Percentiles rank a stretch among this genome's conserved stretches.
Conservation (phyloP, 345 rosid species). For the Carallia pectinifolia region DNA sequence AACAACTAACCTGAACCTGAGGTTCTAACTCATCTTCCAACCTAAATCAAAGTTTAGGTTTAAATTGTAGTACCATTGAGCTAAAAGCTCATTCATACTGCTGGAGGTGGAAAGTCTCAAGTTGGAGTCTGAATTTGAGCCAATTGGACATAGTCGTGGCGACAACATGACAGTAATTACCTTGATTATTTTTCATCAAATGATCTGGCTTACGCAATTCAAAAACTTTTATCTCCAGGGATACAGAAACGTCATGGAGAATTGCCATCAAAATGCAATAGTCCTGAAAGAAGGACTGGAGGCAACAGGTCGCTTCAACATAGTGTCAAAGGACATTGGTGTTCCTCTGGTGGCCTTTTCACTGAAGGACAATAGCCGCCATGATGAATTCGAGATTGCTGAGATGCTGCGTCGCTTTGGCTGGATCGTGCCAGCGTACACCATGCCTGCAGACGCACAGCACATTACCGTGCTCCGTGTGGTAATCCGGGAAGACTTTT, state of each 20-base stretch:
- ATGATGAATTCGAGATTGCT: slow-evolving; percentile 73
- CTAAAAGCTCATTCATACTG: too few relatives aligned
- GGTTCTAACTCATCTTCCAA: too few relatives aligned
- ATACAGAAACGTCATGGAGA: slow-evolving; percentile 86
- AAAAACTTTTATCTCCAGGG: slow-evolving; percentile 36
- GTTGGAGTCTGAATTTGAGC: too few relatives aligned
- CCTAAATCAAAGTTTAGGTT: too few relatives aligned
- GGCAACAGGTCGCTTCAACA: slow-evolving; percentile 63
- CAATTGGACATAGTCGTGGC: too few relatives aligned
- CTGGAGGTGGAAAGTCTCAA: too few relatives aligned
- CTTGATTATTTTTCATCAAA: too few relatives aligned
- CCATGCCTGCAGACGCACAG: slow-evolving; percentile 88
- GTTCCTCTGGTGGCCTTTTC: slow-evolving; percentile 93
- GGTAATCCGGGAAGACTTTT: slow-evolving; percentile 88
- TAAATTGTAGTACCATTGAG: too few relatives aligned
- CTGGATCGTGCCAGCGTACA: slow-evolving; percentile 92
- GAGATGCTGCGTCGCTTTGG: slow-evolving; percentile 87
- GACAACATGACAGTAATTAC: too few relatives aligned
- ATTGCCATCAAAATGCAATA: slow-evolving; percentile 67
- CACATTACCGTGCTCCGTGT: slow-evolving; percentile 89
- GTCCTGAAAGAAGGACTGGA: slow-evolving; percentile 74
- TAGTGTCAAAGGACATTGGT: slow-evolving; percentile 79
- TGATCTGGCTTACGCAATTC: too few relatives aligned
- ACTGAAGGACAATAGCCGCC: slow-evolving; percentile 61
- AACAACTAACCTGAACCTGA: too few relatives aligned